Percentiles rank a stretch among this genome's conserved stretches.
Evolutionary conservation across 371 early-diverging fungal species (phyloP).

Genomic region (Synchytrium microbalum): DNA sequence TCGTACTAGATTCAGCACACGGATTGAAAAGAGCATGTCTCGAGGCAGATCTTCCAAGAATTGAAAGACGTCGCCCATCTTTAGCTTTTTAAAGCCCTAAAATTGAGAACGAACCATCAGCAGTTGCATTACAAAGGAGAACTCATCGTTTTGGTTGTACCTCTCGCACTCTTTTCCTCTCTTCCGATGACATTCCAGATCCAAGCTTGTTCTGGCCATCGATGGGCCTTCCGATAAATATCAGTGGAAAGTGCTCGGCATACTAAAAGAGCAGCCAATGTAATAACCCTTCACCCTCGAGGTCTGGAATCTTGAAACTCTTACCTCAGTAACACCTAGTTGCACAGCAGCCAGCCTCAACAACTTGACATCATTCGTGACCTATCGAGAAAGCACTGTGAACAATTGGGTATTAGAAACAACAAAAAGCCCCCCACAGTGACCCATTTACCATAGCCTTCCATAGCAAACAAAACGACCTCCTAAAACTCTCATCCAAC

Average conservation of each 20-base stretch:
- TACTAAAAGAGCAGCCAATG: too few relatives aligned
- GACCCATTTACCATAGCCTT: constrained; percentile 18
- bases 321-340: constrained; percentile 8
- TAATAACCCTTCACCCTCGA: too few relatives aligned
- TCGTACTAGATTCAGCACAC: constrained; percentile 15
- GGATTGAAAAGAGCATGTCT: constrained; percentile 17
- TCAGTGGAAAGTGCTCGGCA: constrained; percentile 8
- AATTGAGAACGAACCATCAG: too few relatives aligned
- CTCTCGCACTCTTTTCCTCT: constrained; percentile 7
- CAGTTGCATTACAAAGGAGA: too few relatives aligned
- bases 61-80: constrained; percentile 8
- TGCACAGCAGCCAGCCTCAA: constrained; percentile 6
- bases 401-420: too few relatives aligned
- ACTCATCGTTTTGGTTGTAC: too few relatives aligned
- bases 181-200: constrained; percentile 6
- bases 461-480: constrained; percentile 13
- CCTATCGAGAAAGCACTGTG: too few relatives aligned
- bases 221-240: constrained; percentile 12
- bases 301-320: too few relatives aligned
- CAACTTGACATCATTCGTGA: constrained; percentile 3
- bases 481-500: constrained; percentile 12
- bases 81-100: constrained; percentile 2
- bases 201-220: constrained; percentile 9
- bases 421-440: too few relatives aligned
- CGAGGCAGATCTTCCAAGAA: constrained; percentile 15